A percentile compares a stretch with the other conserved stretches of the same genome.
These are phyloP conservation scores for Sarocladium brachiariae DNA, from an alignment of 2,329 filamentous ascomycete species.

Conservation along the genomic window DNA sequence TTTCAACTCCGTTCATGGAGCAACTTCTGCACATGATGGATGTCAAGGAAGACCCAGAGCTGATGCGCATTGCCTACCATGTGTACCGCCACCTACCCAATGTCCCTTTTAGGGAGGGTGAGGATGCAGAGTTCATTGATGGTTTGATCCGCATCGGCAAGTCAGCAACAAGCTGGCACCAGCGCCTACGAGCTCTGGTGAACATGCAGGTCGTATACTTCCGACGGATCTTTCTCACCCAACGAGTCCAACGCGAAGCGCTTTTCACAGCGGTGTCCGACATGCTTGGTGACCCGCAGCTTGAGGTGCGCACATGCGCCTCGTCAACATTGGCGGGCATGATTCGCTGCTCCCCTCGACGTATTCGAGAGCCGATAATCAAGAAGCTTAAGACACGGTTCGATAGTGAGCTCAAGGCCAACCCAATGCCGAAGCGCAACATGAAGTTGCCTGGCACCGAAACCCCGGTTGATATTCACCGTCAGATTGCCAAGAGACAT, in stretches of 20 bases:
- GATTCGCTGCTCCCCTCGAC: slow-evolving; percentile 88
- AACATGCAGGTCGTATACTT: slow-evolving; percentile 99
- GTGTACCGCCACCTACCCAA: slow-evolving; percentile 96
- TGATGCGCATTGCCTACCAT: slow-evolving; percentile 90
- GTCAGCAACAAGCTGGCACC: slow-evolving; percentile 84
- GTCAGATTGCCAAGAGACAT: slow-evolving; percentile 74
- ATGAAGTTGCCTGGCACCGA: slow-evolving; percentile 56
- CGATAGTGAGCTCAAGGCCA: slow-evolving; percentile 66
- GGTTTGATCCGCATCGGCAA: slow-evolving; percentile 84
- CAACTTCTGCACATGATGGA: slow-evolving; percentile 99
- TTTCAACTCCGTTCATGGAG: slow-evolving; percentile 81
- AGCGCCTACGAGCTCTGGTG: slow-evolving; percentile 86
- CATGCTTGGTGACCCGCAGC: slow-evolving; percentile 87
- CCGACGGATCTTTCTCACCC: slow-evolving; percentile 84
- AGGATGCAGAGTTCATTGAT: slow-evolving; percentile 77
- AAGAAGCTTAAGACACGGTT: slow-evolving; percentile 71
- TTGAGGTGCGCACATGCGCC: slow-evolving; percentile 92
- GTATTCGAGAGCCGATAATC: slow-evolving; percentile 73
- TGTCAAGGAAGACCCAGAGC: slow-evolving; percentile 94
- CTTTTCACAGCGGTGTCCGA: slow-evolving; percentile 90
- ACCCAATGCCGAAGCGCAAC: slow-evolving; percentile 76
- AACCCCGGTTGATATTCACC: slow-evolving; percentile 63
- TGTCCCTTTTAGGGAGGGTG: slow-evolving; percentile 81
- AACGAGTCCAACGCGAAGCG: slow-evolving; percentile 63
- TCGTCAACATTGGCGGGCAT: slow-evolving; percentile 90